These are phyloP conservation scores for barley (Hordeum vulgare) DNA, from an alignment of 176 grass and related monocot genomes.

Conservation along the genomic window MorexV3_pseudomolecules_assembly NC_058522.1:496485669-496486168, in stretches of 20 bases:
- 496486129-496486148: not conserved
- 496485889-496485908: not conserved
- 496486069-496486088: not conserved
- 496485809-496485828: not conserved
- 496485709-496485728: not conserved
- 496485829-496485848: not conserved
- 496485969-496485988: slow-evolving; percentile 19
- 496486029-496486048: no score
- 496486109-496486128: not conserved
- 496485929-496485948: not conserved
- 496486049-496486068: not conserved
- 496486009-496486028: not conserved
- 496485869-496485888: not conserved
- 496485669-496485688: no score
- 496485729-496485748: not conserved
- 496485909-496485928: not conserved
- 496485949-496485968: not conserved
- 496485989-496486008: slow-evolving; percentile 10
- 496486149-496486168: slow-evolving; percentile 4
- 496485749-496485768: not conserved
- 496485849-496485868: not conserved
- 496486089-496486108: not conserved
- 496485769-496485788: not conserved
- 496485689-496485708: not conserved
- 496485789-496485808: not conserved